Base-by-base conservation (phyloP, 257 asterid species). In the Leonotis leonurus region DNA sequence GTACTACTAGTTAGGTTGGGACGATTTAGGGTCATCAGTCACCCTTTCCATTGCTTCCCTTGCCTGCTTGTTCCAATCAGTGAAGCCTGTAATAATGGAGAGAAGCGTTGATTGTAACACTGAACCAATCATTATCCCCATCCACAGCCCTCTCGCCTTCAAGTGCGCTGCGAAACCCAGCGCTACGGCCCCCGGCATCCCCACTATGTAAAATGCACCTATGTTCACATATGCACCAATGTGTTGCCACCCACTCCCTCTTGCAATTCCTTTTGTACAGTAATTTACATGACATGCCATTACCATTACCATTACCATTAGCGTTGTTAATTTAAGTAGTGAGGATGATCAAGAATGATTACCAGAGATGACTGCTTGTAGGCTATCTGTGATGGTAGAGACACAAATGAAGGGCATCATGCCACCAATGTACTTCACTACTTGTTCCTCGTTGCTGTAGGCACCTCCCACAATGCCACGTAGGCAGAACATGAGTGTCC, bases 221-320 rank as follows among this genome's bases (percentile, higher is more conserved):
- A 57, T 13, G 13, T 57, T 57, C 5, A 22, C 49, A 36, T 36
- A 36, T 3, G 50, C 64, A 6, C 49, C 64, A 1, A 22, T 57
- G 6, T 12, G 33, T 8, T 57, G 63, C 63, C 63, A 57, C 8
- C 63, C 63, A 24, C 63, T 12, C 13, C 50, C 63, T 21, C 63
- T 57, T 11, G 64, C 64, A 35, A 57, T 8, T 21, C 64, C 63
- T 57, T n/a, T n/a, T n/a, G n/a, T n/a, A 32, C 11, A 32, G 0
- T 6, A 27, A 32, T 5, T 0, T 5, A 32, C 11, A 4, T n/a
- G n/a, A n/a, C n/a, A n/a, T n/a, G n/a, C n/a, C n/a, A 32, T 11
- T 2, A 32, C 37, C 6, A 27, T 27, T 27, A 27, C 33, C 33
- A 0, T 27, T 0, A 2, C 6, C 6, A 27, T 3, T 3, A 3